phyloP scores from a whole-genome alignment of 169 alveolate species.

The Plasmodium fragile region DNA sequence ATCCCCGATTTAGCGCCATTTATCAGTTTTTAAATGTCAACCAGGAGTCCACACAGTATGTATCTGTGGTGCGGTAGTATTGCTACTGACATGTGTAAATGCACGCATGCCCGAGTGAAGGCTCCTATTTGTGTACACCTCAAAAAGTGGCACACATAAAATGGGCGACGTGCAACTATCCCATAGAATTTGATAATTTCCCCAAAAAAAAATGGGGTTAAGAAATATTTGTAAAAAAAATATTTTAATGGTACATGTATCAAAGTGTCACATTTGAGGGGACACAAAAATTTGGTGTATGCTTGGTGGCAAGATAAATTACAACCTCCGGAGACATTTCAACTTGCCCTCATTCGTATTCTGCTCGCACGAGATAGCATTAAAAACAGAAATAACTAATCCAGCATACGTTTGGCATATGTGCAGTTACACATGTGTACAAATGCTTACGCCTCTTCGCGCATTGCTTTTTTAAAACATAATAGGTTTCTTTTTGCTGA shows the following conservation, averaged over 20 bases:
- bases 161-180: neutral
- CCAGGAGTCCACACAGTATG: neutral
- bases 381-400: neutral
- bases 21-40: neutral
- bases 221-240: neutral
- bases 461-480: conserved; percentile 8
- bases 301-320: neutral
- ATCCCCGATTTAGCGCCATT: neutral
- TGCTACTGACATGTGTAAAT: neutral
- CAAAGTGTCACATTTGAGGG: neutral
- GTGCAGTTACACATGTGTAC: conserved; percentile 1
- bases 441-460: neutral
- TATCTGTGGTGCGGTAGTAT: neutral
- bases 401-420: neutral
- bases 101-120: neutral
- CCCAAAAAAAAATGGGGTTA: neutral
- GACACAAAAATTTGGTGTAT: neutral
- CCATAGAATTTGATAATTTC: neutral
- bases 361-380: neutral
- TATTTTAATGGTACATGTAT: neutral
- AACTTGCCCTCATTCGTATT: neutral
- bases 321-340: neutral
- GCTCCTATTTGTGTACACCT: neutral
- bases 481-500: neutral
- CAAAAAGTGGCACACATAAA: neutral